phyloP scores from a whole-genome alignment of 805 yeast species.

The Yamadazyma sp. region DNA sequence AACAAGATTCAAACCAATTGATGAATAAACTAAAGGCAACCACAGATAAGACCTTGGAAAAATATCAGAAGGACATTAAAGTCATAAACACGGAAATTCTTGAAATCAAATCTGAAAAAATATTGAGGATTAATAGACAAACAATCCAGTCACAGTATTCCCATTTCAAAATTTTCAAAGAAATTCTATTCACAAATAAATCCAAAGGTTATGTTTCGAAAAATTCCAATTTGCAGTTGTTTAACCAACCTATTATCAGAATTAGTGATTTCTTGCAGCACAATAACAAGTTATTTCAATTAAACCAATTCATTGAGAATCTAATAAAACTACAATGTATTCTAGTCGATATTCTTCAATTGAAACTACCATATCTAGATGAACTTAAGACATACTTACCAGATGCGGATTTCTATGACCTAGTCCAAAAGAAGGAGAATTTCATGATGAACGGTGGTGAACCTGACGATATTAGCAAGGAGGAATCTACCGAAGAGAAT shows the following conservation, averaged over 20 bases:
- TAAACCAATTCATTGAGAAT: constrained; percentile 28
- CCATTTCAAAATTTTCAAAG: constrained; percentile 25
- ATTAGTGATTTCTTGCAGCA: constrained; percentile 25
- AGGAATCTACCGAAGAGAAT: constrained; percentile 3
- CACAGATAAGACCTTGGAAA: background rate
- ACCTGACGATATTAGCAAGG: constrained; percentile 6
- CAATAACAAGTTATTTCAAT: constrained; percentile 23
- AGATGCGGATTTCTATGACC: constrained; percentile 20
- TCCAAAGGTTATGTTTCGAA: constrained; percentile 4
- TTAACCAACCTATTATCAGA: constrained; percentile 25
- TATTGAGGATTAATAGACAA: constrained; percentile 23
- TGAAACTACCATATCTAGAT: constrained; percentile 22
- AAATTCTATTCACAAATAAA: constrained; percentile 16
- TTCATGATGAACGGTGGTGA: constrained; percentile 20
- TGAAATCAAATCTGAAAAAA: constrained; percentile 10
- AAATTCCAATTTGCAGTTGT: constrained; percentile 14
- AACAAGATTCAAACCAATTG: constrained; percentile 4
- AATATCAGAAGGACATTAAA: constrained; percentile 3
- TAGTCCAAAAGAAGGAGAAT: constrained; percentile 32
- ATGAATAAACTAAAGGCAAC: background rate
- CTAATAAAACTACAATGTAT: constrained; percentile 22
- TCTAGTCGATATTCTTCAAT: constrained; percentile 17
- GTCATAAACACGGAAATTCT: background rate
- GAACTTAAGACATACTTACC: constrained; percentile 23
- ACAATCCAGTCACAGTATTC: constrained; percentile 19